phyloP scores from a whole-genome alignment of 2,329 filamentous ascomycete species.

The Stylonectria norvegica region DNA sequence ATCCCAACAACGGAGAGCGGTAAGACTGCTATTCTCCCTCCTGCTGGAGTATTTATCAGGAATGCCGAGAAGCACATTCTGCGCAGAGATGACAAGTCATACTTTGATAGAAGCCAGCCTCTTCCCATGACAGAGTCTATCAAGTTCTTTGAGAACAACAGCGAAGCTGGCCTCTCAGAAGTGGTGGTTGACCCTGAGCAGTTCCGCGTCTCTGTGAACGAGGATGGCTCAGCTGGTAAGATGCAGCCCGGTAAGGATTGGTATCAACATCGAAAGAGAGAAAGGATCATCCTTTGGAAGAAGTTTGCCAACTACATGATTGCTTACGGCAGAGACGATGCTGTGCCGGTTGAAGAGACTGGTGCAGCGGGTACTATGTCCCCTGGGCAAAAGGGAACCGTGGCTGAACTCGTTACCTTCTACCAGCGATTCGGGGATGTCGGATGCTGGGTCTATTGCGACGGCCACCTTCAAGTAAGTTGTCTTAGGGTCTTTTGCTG shows the following conservation, averaged over 20 bases:
- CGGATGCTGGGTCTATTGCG: constrained; percentile 76
- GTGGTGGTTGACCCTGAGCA: constrained; percentile 63
- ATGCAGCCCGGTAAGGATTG: constrained; percentile 61
- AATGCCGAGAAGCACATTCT: constrained; percentile 69
- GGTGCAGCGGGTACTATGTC: constrained; percentile 38
- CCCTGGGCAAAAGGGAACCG: constrained; percentile 35
- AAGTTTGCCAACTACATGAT: constrained; percentile 75
- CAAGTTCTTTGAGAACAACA: constrained; percentile 72
- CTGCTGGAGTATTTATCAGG: constrained; percentile 68
- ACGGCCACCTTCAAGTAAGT: constrained; percentile 70
- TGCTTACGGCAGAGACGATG: constrained; percentile 69
- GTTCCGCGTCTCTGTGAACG: constrained; percentile 53
- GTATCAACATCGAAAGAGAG: constrained; percentile 63
- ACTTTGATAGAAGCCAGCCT: constrained; percentile 57
- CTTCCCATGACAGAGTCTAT: constrained; percentile 61
- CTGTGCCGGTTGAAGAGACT: constrained; percentile 46
- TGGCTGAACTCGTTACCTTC: constrained; percentile 66
- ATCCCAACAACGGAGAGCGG: constrained; percentile 51
- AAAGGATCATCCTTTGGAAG: constrained; percentile 66
- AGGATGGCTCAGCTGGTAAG: constrained; percentile 59
- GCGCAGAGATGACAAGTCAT: constrained; percentile 53
- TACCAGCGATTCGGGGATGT: constrained; percentile 80
- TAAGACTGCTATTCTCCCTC: constrained; percentile 55
- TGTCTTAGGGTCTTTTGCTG: background rate
- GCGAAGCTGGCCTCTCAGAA: constrained; percentile 58